Evolutionary conservation across 1,284 basidiomycete genomes (phyloP).

Genomic region (Volvariella surrecta): DNA sequence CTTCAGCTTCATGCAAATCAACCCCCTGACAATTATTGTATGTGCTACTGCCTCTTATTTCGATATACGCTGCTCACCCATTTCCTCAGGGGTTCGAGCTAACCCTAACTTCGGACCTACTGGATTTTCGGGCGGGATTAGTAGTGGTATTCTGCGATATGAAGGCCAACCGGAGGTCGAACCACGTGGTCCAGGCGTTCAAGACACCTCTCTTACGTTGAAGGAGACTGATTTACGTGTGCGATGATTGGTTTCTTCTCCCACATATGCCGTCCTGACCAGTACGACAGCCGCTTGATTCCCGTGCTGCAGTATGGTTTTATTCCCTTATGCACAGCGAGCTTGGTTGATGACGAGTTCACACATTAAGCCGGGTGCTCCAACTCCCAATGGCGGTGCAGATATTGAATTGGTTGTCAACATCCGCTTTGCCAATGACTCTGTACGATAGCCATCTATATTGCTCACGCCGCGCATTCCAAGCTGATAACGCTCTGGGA

Average conservation of each 20-base stretch:
- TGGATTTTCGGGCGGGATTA: slow-evolving; percentile 25
- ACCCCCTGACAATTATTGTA: slow-evolving; percentile 29
- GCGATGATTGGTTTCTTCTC: no score
- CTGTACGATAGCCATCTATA: no score
- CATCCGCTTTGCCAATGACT: slow-evolving; percentile 11
- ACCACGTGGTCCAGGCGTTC: slow-evolving; percentile 26
- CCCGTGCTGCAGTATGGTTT: no score
- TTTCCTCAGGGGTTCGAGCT: slow-evolving; percentile 28
- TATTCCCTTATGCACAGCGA: no score
- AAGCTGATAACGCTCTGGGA: no score
- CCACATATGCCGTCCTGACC: no score
- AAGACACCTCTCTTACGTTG: slow-evolving; percentile 18
- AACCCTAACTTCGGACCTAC: slow-evolving; percentile 18
- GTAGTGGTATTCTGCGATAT: slow-evolving; percentile 49
- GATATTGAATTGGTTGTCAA: slow-evolving; percentile 20
- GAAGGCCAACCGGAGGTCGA: slow-evolving; percentile 30
- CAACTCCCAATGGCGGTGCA: slow-evolving; percentile 19
- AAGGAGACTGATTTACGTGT: slow-evolving; percentile 23
- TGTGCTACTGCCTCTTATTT: no score
- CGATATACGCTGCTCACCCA: no score
- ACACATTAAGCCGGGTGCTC: slow-evolving; percentile 17
- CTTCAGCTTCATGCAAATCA: slow-evolving; percentile 19
- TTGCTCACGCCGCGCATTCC: no score
- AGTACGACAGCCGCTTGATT: no score
- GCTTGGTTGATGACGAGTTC: no score